Evolutionary conservation across 2,329 filamentous ascomycete genomes (phyloP).

Genomic region (Trichophyton mentagrophytes): DNA sequence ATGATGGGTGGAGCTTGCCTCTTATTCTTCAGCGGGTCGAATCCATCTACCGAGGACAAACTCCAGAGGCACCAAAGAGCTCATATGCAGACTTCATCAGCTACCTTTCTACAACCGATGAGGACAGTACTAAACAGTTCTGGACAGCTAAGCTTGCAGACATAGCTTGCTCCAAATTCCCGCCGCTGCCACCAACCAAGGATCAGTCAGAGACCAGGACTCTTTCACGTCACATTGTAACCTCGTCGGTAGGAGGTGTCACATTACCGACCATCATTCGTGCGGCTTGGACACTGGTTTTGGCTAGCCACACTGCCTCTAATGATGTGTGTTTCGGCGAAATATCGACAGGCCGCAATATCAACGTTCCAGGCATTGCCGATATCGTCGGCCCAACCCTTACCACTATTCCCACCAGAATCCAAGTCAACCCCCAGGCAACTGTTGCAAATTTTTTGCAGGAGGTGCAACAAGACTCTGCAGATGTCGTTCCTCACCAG

Average conservation of each 20-base stretch:
- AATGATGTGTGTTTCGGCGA: constrained; percentile 32
- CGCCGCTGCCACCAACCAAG: constrained; percentile 7
- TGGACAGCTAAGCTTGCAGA: constrained; percentile 14
- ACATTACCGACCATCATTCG: constrained; percentile 25
- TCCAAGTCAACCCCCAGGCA: constrained; percentile 21
- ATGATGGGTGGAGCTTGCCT: constrained; percentile 38
- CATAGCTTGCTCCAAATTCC: constrained; percentile 11
- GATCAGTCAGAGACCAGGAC: constrained; percentile 8
- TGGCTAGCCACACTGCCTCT: constrained; percentile 24
- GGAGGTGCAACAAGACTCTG: constrained; percentile 40
- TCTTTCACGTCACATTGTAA: constrained; percentile 4
- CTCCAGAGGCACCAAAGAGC: constrained; percentile 2
- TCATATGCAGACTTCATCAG: constrained; percentile 18
- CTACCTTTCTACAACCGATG: constrained; percentile 15
- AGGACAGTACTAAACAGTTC: constrained; percentile 11
- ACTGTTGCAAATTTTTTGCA: constrained; percentile 38
- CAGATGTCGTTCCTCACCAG: constrained; percentile 46
- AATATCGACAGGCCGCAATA: constrained; percentile 30
- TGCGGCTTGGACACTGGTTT: constrained; percentile 30
- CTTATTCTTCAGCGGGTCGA: constrained; percentile 28
- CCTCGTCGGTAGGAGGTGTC: constrained; percentile 8
- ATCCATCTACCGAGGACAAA: constrained; percentile 21
- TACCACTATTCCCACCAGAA: constrained; percentile 28
- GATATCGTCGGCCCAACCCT: constrained; percentile 31
- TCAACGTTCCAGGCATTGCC: constrained; percentile 25